Evolutionary conservation across 768 basidiomycete species (phyloP).

Genomic region (Hygrophorus russula): DNA sequence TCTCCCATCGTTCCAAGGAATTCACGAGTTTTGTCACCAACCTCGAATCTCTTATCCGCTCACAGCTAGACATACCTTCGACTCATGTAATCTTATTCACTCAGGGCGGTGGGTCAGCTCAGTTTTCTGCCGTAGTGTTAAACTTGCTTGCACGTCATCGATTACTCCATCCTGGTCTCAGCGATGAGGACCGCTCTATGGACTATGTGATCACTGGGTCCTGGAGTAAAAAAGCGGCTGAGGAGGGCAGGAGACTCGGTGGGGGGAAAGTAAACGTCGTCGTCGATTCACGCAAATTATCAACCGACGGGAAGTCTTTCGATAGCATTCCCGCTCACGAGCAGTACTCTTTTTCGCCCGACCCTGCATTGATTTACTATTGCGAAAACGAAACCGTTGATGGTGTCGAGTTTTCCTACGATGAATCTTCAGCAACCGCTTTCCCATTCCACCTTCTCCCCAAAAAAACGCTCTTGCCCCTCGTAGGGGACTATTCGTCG

Average conservation of each 20-base stretch:
- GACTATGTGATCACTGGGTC: conserved; percentile 92
- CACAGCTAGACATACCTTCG: conserved; percentile 69
- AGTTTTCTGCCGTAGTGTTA: conserved; percentile 87
- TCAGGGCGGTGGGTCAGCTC: conserved; percentile 87
- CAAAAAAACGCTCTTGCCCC: conserved; percentile 47
- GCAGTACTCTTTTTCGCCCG: conserved; percentile 65
- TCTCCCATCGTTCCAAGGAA: conserved; percentile 90
- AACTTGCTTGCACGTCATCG: conserved; percentile 85
- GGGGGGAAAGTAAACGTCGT: conserved; percentile 55
- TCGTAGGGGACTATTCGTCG: conserved; percentile 92
- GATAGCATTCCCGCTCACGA: conserved; percentile 69
- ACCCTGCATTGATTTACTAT: conserved; percentile 89
- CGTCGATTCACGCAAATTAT: conserved; percentile 53
- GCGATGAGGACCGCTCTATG: conserved; percentile 44
- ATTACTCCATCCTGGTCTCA: conserved; percentile 54
- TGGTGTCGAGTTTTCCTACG: conserved; percentile 76
- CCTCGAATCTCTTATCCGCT: conserved; percentile 57
- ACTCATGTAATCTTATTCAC: conserved; percentile 85
- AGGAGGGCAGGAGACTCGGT: conserved; percentile 70
- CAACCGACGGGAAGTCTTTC: conserved; percentile 57
- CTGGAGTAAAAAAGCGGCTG: conserved; percentile 81
- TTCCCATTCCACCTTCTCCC: conserved; percentile 80
- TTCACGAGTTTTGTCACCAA: conserved; percentile 61
- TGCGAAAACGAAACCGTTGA: conserved; percentile 99
- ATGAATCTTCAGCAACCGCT: conserved; percentile 38